These are phyloP conservation scores for Triticum dicoccoides DNA, from an alignment of 176 grass and related monocot species.

Conservation along the genomic window DNA sequence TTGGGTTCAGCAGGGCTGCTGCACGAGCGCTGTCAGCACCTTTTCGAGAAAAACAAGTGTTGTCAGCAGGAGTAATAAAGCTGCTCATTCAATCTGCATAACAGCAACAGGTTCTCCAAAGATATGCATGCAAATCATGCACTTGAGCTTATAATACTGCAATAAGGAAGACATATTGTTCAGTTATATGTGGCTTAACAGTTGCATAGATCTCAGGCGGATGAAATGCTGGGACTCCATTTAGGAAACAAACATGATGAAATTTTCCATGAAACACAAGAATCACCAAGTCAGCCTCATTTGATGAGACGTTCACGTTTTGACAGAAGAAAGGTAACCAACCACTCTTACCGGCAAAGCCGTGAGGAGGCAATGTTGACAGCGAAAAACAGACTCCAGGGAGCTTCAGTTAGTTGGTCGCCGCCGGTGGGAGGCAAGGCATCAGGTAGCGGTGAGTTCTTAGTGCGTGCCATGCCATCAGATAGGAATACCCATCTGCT, in stretches of 20 bases:
- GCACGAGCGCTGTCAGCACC: neutral
- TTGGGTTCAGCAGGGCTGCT: neutral
- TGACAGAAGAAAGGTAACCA: neutral
- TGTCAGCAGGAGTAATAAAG: neutral
- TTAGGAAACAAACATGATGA: neutral
- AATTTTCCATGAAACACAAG: neutral
- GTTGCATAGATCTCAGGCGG: neutral
- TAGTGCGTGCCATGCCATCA: too few relatives aligned
- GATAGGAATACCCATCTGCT: too few relatives aligned
- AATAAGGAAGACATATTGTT: neutral
- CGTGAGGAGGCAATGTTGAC: too few relatives aligned
- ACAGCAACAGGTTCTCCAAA: neutral
- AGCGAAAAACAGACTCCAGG: too few relatives aligned
- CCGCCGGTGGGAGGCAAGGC: too few relatives aligned
- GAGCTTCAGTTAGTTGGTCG: too few relatives aligned
- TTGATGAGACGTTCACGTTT: neutral
- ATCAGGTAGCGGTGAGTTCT: too few relatives aligned
- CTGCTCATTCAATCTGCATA: neutral
- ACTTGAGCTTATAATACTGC: neutral
- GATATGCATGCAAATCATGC: neutral
- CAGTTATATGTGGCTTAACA: neutral
- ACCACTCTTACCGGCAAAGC: too few relatives aligned
- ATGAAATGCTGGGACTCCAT: neutral
- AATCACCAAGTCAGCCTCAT: neutral
- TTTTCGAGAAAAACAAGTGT: neutral